Conservation (phyloP, 2,329 filamentous ascomycete genomes). For the Fusarium sp. region DNA sequence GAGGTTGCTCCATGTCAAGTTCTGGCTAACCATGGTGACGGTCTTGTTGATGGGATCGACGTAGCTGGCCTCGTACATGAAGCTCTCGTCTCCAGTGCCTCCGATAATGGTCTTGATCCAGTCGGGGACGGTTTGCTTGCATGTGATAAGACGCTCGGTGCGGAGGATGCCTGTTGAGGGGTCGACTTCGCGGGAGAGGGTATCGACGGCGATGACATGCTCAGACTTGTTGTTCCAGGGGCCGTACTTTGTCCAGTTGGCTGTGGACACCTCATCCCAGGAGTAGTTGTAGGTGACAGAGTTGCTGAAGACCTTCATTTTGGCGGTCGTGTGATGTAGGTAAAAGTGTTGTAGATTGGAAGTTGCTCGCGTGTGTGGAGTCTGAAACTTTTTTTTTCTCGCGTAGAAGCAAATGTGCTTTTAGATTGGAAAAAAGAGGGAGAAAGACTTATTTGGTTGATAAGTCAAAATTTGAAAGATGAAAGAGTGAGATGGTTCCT, state of each 20-base stretch:
- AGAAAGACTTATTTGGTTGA: conserved; percentile 1
- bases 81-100: conserved; percentile 76
- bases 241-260: conserved; percentile 99
- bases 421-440: conserved; percentile 12
- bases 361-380: conserved; percentile 28
- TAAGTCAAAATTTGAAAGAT: conserved; percentile 9
- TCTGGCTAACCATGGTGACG: conserved; percentile 96
- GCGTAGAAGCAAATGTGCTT: neutral
- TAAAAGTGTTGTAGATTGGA: conserved; percentile 10
- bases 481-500: conserved; percentile 5
- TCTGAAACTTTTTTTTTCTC: conserved; percentile 38
- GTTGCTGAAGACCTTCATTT: conserved; percentile 96
- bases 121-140: conserved; percentile 74
- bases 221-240: conserved; percentile 99
- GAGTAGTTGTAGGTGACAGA: conserved; percentile 94
- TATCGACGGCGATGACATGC: conserved; percentile 96
- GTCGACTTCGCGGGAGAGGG: conserved; percentile 76
- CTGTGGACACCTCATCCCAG: conserved; percentile 97
- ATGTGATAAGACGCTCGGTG: conserved; percentile 71
- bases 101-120: conserved; percentile 87
- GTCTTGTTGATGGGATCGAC: conserved; percentile 86
- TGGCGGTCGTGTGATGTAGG: conserved; percentile 39
- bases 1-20: conserved; percentile 92
- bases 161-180: conserved; percentile 68
- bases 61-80: conserved; percentile 96